Conservation (phyloP, 805 yeast genomes). For the Zygoascus tannicola region DNA sequence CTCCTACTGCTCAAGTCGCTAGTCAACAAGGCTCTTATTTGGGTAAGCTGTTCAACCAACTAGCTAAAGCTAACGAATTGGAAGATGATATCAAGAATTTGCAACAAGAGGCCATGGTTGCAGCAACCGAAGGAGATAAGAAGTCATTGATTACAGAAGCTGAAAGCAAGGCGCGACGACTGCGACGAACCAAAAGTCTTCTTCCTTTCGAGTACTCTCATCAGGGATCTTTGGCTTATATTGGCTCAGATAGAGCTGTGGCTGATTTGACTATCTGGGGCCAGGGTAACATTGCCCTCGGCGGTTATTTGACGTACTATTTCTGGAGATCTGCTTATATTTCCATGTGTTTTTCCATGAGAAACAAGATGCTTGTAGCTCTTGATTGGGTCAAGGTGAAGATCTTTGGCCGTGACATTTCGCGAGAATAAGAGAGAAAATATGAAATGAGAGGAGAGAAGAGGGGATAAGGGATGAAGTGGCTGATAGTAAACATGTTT, state of each 20-base stretch:
- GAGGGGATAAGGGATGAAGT: background rate
- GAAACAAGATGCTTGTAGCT: slow-evolving; percentile 78
- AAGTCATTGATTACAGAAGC: slow-evolving; percentile 34
- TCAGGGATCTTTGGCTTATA: slow-evolving; percentile 89
- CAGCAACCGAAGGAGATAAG: slow-evolving; percentile 17
- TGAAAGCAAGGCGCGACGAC: slow-evolving; percentile 35
- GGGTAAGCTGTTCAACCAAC: slow-evolving; percentile 57
- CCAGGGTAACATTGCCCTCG: slow-evolving; percentile 72
- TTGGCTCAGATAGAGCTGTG: slow-evolving; percentile 85
- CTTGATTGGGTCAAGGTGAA: slow-evolving; percentile 85
- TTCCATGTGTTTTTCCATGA: slow-evolving; percentile 81
- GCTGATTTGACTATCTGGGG: slow-evolving; percentile 65
- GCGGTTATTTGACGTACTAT: slow-evolving; percentile 79
- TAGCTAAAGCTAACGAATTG: slow-evolving; percentile 29
- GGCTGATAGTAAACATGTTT: background rate
- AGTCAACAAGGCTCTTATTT: slow-evolving; percentile 85
- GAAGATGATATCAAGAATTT: slow-evolving; percentile 32
- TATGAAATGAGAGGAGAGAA: too few species aligned
- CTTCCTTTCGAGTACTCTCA: slow-evolving; percentile 70
- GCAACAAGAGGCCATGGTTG: slow-evolving; percentile 27
- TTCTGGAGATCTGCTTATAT: slow-evolving; percentile 95
- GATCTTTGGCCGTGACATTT: slow-evolving; percentile 87
- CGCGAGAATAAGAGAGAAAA: slow-evolving; percentile 59
- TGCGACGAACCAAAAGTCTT: slow-evolving; percentile 29
- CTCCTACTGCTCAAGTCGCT: slow-evolving; percentile 98